phyloP scores from a whole-genome alignment of 352 stramenopile species.

The Globisporangium parvum region DNA sequence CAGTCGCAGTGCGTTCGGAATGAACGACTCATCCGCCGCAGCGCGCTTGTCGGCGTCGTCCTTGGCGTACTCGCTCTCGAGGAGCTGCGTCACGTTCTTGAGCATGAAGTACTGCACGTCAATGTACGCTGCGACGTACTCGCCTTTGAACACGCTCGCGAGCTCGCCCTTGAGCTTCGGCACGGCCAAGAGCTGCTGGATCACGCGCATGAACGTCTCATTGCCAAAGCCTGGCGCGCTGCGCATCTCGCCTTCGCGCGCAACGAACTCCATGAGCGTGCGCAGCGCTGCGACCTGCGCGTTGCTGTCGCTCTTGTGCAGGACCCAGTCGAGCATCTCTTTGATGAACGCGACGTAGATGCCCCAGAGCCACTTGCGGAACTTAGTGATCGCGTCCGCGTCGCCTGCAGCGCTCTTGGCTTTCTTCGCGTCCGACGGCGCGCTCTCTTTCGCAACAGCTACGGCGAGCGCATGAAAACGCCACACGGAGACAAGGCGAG shows the following conservation, averaged over 20 bases:
- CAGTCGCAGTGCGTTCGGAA: constrained; percentile 62
- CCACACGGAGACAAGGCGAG: not conserved
- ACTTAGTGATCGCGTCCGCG: constrained; percentile 58
- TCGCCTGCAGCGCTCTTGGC: constrained; percentile 17
- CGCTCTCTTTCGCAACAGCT: constrained; percentile 12
- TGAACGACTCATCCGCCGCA: constrained; percentile 39
- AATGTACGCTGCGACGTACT: constrained; percentile 76
- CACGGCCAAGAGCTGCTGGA: constrained; percentile 56
- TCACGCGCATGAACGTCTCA: constrained; percentile 77
- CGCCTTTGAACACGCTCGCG: constrained; percentile 79
- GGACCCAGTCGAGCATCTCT: constrained; percentile 76
- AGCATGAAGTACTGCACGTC: constrained; percentile 89
- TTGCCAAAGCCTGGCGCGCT: constrained; percentile 55
- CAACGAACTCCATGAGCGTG: constrained; percentile 88
- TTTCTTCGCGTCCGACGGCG: constrained; percentile 28
- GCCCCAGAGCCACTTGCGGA: constrained; percentile 80
- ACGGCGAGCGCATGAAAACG: not conserved
- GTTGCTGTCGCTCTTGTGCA: constrained; percentile 47
- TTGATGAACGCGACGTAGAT: constrained; percentile 78
- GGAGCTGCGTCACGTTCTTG: constrained; percentile 58
- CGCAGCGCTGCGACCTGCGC: constrained; percentile 71
- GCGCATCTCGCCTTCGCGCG: constrained; percentile 57
- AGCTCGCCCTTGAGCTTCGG: constrained; percentile 79
- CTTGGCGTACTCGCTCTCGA: constrained; percentile 28
- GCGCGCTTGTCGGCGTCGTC: constrained; percentile 32